A percentile compares a stretch with the other conserved stretches of the same genome.
These are phyloP conservation scores for Calocybe cyanea DNA, from an alignment of 768 basidiomycete genomes.

Conservation along the genomic window DNA sequence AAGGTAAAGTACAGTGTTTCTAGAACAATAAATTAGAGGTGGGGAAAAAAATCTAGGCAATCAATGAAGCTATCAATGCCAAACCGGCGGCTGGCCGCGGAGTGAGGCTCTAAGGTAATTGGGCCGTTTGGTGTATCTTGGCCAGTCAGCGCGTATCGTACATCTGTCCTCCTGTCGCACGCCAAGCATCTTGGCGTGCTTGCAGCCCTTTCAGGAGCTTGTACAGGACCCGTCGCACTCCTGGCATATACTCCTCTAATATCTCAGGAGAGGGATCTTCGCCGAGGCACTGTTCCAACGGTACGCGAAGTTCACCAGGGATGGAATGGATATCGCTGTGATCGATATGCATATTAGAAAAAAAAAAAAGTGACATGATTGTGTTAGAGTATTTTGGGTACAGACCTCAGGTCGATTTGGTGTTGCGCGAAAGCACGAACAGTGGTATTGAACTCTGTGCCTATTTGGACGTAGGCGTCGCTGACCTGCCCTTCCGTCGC, in stretches of 20 bases:
- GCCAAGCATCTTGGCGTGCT: slow-evolving; percentile 59
- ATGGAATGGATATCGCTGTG: slow-evolving; percentile 61
- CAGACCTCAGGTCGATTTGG: slow-evolving; percentile 67
- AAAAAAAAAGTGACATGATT: not conserved
- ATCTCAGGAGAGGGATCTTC: slow-evolving; percentile 77
- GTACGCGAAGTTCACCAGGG: slow-evolving; percentile 57
- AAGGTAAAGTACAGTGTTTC: too few relatives aligned
- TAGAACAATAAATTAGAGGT: too few relatives aligned
- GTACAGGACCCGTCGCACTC: slow-evolving; percentile 78
- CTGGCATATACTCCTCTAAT: slow-evolving; percentile 75
- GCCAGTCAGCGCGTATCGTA: slow-evolving; percentile 2
- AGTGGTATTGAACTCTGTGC: slow-evolving; percentile 83
- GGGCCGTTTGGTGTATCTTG: not conserved
- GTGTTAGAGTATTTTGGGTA: too few relatives aligned
- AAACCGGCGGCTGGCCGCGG: too few relatives aligned
- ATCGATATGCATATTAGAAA: not conserved
- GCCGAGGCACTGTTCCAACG: slow-evolving; percentile 61
- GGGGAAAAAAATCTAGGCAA: too few relatives aligned
- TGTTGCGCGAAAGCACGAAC: slow-evolving; percentile 71
- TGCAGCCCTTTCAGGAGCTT: slow-evolving; percentile 82
- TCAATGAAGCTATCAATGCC: too few relatives aligned
- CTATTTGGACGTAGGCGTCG: slow-evolving; percentile 86
- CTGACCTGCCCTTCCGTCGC: slow-evolving; percentile 73
- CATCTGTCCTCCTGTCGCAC: slow-evolving; percentile 15
- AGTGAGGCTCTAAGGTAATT: too few relatives aligned